Evolutionary conservation across 78 protist species (phyloP), one percentile per base, ranked within the genome.

Genomic region (Pigoraptor vietnamica): DNA sequence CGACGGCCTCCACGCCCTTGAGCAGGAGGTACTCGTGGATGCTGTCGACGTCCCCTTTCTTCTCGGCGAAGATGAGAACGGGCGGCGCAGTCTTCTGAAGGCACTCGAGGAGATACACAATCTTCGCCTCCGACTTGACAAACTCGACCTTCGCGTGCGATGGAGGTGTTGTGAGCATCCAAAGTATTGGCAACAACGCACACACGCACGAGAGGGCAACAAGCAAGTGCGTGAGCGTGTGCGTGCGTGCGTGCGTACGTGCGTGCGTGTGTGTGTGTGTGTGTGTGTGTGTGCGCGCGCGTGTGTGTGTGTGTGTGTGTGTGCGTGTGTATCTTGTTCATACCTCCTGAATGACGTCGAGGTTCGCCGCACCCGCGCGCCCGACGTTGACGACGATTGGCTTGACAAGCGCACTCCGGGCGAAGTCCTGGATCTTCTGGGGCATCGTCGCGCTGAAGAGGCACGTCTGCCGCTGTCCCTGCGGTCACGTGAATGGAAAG

Each of bases 11-110:
- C 23, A 94, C 94, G 33, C 93, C 98, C 88, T 98, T 98, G 88
- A 98, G 91, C 88, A 98, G 90, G 29, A 99, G 92, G 92, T 99
- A 98, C 96, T 98, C 99, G 93, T 97, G 97, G 39, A 99, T 97
- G 79, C 95, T 98, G 93, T 99, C 99, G 39, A 98, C 99, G 86
- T 98, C 99, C 48, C 40, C 37, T 93, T 97, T 98, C 48, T 95
- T 95, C 90, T 97, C 98, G 84, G 98, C 89, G 89, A 99, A 99
- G 39, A 99, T 96, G 24, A 81, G 88, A 40, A 97, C 98, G 23
- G 99, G 99, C n/a, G 99, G 99, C 2, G 99, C 91, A 0, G 99
- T 98, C 93, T 98, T 99, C 91, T 98, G 98, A 93, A 99, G 96
- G 94, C 98, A 97, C 91, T 98, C 98, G 40, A 98, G 96, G 55